Percentiles rank a stretch among this genome's conserved stretches.
Conservation (phyloP, 2,329 filamentous ascomycete genomes). For the Coleophoma eucalyptorum region DNA sequence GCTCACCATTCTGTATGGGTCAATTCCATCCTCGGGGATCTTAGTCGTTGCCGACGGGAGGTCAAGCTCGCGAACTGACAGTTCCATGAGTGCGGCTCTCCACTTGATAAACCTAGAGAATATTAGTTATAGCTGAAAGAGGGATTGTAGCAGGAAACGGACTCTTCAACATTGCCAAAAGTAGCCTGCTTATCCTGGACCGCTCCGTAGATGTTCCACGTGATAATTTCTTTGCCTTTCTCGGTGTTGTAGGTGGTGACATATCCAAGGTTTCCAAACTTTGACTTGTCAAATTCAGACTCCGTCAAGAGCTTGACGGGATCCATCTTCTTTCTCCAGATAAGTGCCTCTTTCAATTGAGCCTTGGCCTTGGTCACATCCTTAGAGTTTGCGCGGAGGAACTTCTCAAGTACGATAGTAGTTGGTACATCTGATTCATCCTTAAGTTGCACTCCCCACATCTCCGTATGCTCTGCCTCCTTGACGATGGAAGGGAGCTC, state of each 20-base stretch:
- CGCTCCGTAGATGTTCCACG: slow-evolving; percentile 90
- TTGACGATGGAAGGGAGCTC: slow-evolving; percentile 54
- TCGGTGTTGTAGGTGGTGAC: slow-evolving; percentile 65
- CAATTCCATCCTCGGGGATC: slow-evolving; percentile 67
- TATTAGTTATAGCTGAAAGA: not conserved
- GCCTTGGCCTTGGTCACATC: slow-evolving; percentile 70
- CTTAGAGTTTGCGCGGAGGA: slow-evolving; percentile 82
- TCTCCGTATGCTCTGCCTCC: slow-evolving; percentile 63
- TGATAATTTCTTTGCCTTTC: slow-evolving; percentile 62
- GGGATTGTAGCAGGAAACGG: slow-evolving; percentile 32
- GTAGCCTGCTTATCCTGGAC: slow-evolving; percentile 78
- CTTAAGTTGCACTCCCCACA: slow-evolving; percentile 77
- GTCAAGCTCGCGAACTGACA: slow-evolving; percentile 71
- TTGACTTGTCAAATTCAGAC: slow-evolving; percentile 58
- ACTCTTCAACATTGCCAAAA: slow-evolving; percentile 81
- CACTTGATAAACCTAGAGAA: not conserved
- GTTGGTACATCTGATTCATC: slow-evolving; percentile 60
- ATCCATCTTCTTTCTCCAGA: slow-evolving; percentile 77
- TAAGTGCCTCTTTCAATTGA: slow-evolving; percentile 74
- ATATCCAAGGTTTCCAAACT: slow-evolving; percentile 78
- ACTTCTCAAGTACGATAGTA: slow-evolving; percentile 86
- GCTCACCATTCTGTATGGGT: slow-evolving; percentile 74
- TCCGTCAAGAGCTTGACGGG: slow-evolving; percentile 63
- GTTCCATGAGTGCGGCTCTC: slow-evolving; percentile 72
- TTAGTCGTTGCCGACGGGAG: slow-evolving; percentile 64